Conservation (phyloP, 2,329 filamentous ascomycete species). For the Arthrinium puccinioides region DNA sequence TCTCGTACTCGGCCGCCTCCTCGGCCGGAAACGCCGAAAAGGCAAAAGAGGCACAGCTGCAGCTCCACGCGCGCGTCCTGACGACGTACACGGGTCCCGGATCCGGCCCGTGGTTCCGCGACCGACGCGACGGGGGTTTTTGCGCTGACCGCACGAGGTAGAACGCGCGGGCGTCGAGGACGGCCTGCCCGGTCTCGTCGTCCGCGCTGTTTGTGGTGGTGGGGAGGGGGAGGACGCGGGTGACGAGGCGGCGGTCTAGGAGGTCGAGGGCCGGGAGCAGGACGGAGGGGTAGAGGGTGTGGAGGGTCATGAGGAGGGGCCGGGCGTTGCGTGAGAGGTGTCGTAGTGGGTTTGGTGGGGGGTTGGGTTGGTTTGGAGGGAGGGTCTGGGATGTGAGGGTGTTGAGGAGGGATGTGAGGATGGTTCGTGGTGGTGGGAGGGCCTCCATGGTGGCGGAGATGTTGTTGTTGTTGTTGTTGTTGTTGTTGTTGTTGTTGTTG, state of each 20-base stretch:
- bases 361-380: neutral
- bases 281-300: conserved; percentile 75
- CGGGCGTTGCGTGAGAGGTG: conserved; percentile 31
- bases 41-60: conserved; percentile 79
- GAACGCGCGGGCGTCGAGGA: conserved; percentile 20
- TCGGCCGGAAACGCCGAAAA: conserved; percentile 57
- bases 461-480: neutral
- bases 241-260: conserved; percentile 70
- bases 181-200: conserved; percentile 2
- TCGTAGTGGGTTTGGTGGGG: conserved; percentile 24
- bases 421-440: conserved; percentile 30
- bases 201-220: neutral
- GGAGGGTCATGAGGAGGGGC: conserved; percentile 66
- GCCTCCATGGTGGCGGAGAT: too few species aligned
- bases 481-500: neutral
- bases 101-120: conserved; percentile 8
- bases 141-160: conserved; percentile 61
- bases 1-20: conserved; percentile 3
- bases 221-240: conserved; percentile 33
- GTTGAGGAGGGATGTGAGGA: conserved; percentile 43
- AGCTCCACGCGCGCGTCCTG: conserved; percentile 72
- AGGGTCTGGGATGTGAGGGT: conserved; percentile 29
- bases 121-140: conserved; percentile 22
- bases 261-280: conserved; percentile 82
- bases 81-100: conserved; percentile 55